These are phyloP conservation scores for Papiliotrema terrestris DNA, from an alignment of 1,284 basidiomycete genomes.

Conservation along the genomic window DNA sequence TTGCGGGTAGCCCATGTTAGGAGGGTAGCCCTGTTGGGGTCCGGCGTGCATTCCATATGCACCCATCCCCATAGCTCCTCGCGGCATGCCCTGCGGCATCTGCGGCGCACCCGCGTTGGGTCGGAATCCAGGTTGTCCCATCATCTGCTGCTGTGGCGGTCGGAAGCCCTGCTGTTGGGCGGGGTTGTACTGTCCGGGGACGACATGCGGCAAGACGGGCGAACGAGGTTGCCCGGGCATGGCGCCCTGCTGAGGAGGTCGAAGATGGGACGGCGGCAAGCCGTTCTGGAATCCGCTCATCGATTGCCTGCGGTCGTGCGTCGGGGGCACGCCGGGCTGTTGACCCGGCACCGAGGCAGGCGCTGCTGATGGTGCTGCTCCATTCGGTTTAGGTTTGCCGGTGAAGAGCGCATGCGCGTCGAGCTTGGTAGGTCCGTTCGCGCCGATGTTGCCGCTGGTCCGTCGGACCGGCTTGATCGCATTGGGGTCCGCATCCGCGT, in stretches of 20 bases:
- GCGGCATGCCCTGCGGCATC: constrained; percentile 30
- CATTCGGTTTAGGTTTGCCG: constrained; percentile 27
- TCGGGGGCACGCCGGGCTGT: constrained; percentile 12
- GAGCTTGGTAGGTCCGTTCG: constrained; percentile 29
- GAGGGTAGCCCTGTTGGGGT: too few species aligned
- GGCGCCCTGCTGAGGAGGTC: constrained; percentile 20
- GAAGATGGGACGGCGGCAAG: constrained; percentile 30
- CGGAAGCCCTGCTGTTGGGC: constrained; percentile 26
- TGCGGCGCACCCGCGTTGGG: constrained; percentile 9
- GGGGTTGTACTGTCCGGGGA: constrained; percentile 17
- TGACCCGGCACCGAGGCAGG: too few species aligned
- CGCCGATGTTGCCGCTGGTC: constrained; percentile 14
- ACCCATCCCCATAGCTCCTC: too few species aligned
- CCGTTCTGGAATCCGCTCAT: constrained; percentile 21
- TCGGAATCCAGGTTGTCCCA: not conserved
- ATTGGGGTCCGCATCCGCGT: constrained; percentile 25
- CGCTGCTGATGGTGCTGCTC: too few species aligned
- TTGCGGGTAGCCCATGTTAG: constrained; percentile 33
- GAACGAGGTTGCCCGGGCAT: constrained; percentile 32
- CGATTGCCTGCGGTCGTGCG: constrained; percentile 32
- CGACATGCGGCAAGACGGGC: constrained; percentile 24
- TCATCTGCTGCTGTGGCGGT: constrained; percentile 21
- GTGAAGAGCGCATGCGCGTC: constrained; percentile 41
- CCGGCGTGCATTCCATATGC: too few species aligned
- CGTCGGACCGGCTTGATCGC: constrained; percentile 41